Conservation (phyloP, 805 yeast species). For the Metschnikowia baotianmanensis region DNA sequence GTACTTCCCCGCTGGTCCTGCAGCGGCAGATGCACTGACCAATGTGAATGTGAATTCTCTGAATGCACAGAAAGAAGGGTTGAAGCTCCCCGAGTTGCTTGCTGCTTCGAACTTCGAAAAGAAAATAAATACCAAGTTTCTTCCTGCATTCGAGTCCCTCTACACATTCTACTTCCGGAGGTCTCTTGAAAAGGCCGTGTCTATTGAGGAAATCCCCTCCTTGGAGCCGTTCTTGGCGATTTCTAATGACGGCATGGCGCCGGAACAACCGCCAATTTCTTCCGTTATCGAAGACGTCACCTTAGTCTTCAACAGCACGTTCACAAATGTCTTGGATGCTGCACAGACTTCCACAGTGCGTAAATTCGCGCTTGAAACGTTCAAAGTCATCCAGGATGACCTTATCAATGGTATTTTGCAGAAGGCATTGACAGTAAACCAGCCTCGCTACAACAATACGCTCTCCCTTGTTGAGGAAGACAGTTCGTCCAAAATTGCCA, state of each 20-base stretch:
- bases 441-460: slow-evolving; percentile 39
- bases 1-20: slow-evolving; percentile 44
- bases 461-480: slow-evolving; percentile 16
- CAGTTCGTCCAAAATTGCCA: no score
- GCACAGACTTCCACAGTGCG: slow-evolving; percentile 61
- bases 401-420: slow-evolving; percentile 51
- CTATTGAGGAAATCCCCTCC: slow-evolving; percentile 72
- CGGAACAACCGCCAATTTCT: slow-evolving; percentile 66
- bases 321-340: slow-evolving; percentile 65
- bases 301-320: slow-evolving; percentile 64
- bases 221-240: slow-evolving; percentile 38
- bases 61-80: slow-evolving; percentile 22
- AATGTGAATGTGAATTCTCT: no score
- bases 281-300: slow-evolving; percentile 86
- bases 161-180: slow-evolving; percentile 67
- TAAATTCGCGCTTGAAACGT: slow-evolving; percentile 52
- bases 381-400: slow-evolving; percentile 61
- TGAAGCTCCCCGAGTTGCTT: slow-evolving; percentile 52
- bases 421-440: slow-evolving; percentile 36
- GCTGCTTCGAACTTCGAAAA: slow-evolving; percentile 51
- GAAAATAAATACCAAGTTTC: slow-evolving; percentile 51
- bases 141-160: slow-evolving; percentile 63
- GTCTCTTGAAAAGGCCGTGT: slow-evolving; percentile 77
- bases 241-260: slow-evolving; percentile 25
- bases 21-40: not conserved